Conservation (phyloP, 805 yeast genomes). For the Lachancea dasiensis region DNA sequence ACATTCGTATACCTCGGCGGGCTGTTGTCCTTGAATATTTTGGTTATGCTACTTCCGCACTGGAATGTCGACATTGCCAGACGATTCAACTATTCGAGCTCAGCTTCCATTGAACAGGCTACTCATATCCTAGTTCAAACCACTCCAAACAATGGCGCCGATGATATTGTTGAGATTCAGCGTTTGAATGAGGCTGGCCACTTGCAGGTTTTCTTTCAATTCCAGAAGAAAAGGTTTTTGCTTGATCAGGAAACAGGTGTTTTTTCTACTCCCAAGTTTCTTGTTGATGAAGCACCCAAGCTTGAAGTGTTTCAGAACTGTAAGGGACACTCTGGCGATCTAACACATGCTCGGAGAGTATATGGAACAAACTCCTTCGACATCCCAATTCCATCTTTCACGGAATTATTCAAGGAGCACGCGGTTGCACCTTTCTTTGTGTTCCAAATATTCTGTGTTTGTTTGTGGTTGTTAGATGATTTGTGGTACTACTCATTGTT, state of each 20-base stretch:
- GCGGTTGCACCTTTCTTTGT: constrained; percentile 98
- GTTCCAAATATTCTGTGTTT: constrained; percentile 93
- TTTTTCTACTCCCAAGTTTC: constrained; percentile 79
- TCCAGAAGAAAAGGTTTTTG: constrained; percentile 88
- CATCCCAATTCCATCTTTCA: constrained; percentile 88
- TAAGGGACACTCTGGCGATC: constrained; percentile 51
- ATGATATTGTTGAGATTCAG: constrained; percentile 65
- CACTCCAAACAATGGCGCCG: constrained; percentile 77
- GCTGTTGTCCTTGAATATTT: constrained; percentile 62
- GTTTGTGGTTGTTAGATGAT: constrained; percentile 93
- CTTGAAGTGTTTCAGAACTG: constrained; percentile 50
- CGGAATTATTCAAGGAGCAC: constrained; percentile 90
- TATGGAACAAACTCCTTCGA: constrained; percentile 88
- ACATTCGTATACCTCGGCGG: constrained; percentile 82
- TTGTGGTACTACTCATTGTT: constrained; percentile 94
- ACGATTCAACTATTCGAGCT: constrained; percentile 58
- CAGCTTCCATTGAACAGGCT: constrained; percentile 53
- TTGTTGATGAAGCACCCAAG: constrained; percentile 51
- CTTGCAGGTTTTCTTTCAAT: constrained; percentile 63
- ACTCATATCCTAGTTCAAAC: constrained; percentile 71
- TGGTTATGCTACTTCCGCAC: constrained; percentile 85
- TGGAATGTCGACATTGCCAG: constrained; percentile 78
- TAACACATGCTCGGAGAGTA: constrained; percentile 44
- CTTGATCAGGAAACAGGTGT: constrained; percentile 46
- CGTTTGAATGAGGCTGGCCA: constrained; percentile 52